These are phyloP conservation scores for Prinsepia uniflora DNA, from an alignment of 306 rosid species.

Conservation along the genomic window DNA sequence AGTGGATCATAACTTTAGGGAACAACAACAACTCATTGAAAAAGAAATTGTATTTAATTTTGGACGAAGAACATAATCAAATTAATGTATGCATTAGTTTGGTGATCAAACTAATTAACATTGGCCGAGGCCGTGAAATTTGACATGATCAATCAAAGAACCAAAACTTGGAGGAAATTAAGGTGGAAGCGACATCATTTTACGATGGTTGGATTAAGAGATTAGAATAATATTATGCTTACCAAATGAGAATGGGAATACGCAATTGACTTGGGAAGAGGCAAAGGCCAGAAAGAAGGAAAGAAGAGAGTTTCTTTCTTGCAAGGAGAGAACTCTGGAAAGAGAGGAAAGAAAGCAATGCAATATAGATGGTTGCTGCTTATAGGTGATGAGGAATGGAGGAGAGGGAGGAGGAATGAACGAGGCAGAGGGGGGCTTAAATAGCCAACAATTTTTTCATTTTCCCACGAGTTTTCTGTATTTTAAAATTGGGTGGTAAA, in stretches of 20 bases:
- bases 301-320: slow-evolving; percentile 27
- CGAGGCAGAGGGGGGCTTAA: slow-evolving; percentile 35
- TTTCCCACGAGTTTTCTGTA: slow-evolving; percentile 6
- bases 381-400: slow-evolving; percentile 23
- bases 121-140: no score
- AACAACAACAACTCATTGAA: slow-evolving; percentile 27
- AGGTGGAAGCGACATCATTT: not conserved
- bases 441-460: slow-evolving; percentile 41
- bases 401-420: slow-evolving; percentile 55
- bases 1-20: slow-evolving; percentile 28
- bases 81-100: not conserved
- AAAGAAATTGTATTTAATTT: slow-evolving; percentile 1
- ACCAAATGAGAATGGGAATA: slow-evolving; percentile 32
- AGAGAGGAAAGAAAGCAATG: slow-evolving; percentile 17
- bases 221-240: slow-evolving; percentile 20
- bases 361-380: not conserved
- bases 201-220: slow-evolving; percentile 6
- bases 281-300: slow-evolving; percentile 21
- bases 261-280: slow-evolving; percentile 6
- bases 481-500: not conserved
- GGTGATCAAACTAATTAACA: no score
- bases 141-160: no score
- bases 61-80: not conserved
- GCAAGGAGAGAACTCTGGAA: slow-evolving; percentile 22
- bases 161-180: slow-evolving; percentile 4